These are phyloP conservation scores for Falciphora oryzae DNA, from an alignment of 2,329 filamentous ascomycete genomes.

Conservation along the genomic window DNA sequence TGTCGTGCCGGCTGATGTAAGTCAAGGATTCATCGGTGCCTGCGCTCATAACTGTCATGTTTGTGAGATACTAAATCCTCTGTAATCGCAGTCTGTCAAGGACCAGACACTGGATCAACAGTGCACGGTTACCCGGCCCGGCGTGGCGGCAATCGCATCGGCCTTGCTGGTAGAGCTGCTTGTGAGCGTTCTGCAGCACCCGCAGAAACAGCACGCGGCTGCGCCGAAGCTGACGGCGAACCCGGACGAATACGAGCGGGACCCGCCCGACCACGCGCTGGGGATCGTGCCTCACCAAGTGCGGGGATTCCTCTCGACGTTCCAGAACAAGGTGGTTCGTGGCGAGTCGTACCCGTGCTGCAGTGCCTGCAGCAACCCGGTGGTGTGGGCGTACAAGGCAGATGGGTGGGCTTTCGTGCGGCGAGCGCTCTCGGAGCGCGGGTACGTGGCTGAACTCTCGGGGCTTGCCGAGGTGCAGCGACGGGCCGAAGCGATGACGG, in stretches of 20 bases:
- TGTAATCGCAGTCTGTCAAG: conserved; percentile 66
- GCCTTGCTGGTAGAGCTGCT: conserved; percentile 86
- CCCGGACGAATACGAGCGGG: conserved; percentile 38
- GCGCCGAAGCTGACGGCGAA: conserved; percentile 39
- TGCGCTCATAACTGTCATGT: background rate
- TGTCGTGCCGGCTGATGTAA: conserved; percentile 85
- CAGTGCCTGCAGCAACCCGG: conserved; percentile 68
- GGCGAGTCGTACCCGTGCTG: conserved; percentile 75
- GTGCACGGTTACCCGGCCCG: conserved; percentile 93
- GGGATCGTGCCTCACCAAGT: conserved; percentile 75
- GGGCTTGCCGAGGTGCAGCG: conserved; percentile 68
- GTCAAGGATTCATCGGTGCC: conserved; percentile 28
- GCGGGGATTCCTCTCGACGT: conserved; percentile 69
- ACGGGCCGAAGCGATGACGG: conserved; percentile 44
- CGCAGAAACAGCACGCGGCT: conserved; percentile 57
- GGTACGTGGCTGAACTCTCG: conserved; percentile 72
- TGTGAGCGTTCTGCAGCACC: conserved; percentile 82
- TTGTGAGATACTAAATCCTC: background rate
- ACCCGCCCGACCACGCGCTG: conserved; percentile 53
- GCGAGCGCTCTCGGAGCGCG: conserved; percentile 65
- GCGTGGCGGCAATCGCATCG: conserved; percentile 87
- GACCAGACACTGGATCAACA: conserved; percentile 96
- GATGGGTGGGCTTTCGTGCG: conserved; percentile 75
- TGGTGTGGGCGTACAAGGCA: conserved; percentile 60
- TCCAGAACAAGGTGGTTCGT: conserved; percentile 66